Conservation (phyloP, 192 early-diverging fungal species). For the Entophlyctis helioformis region DNA sequence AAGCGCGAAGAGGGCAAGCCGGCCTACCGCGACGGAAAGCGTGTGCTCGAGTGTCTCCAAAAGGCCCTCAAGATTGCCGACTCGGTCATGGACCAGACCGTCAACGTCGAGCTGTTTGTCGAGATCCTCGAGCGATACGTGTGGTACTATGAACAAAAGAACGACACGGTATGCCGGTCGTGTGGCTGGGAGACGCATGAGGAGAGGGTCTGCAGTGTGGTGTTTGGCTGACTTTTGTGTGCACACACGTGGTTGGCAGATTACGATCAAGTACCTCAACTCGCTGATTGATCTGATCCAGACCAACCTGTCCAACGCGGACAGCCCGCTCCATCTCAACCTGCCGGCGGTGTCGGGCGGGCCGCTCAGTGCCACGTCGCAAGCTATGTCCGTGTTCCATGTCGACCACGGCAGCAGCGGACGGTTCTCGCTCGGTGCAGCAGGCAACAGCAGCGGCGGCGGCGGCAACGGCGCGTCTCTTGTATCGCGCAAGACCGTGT, state of each 20-base stretch:
- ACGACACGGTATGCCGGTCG: conserved; percentile 58
- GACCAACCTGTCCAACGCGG: conserved; percentile 42
- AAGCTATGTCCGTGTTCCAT: no score
- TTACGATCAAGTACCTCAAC: conserved; percentile 87
- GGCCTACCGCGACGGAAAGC: conserved; percentile 74
- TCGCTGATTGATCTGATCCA: conserved; percentile 91
- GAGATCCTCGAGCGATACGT: conserved; percentile 91
- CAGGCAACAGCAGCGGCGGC: conserved; percentile 6
- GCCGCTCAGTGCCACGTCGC: background rate
- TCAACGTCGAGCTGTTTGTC: conserved; percentile 91
- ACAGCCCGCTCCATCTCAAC: background rate
- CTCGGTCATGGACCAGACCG: conserved; percentile 76
- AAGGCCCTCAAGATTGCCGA: conserved; percentile 93
- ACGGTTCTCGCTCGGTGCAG: background rate
- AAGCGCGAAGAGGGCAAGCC: conserved; percentile 43
- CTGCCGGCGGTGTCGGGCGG: background rate
- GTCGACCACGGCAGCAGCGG: no score
- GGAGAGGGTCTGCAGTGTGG: no score
- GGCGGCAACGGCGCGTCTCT: conserved; percentile 12
- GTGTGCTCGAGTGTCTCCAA: conserved; percentile 83
- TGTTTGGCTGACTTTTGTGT: background rate
- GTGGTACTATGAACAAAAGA: conserved; percentile 89
- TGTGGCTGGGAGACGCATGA: background rate
- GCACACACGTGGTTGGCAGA: conserved; percentile 21
- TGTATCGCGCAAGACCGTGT: conserved; percentile 5